phyloP scores from a whole-genome alignment of 257 asterid species.

The Plantago elongata region DNA sequence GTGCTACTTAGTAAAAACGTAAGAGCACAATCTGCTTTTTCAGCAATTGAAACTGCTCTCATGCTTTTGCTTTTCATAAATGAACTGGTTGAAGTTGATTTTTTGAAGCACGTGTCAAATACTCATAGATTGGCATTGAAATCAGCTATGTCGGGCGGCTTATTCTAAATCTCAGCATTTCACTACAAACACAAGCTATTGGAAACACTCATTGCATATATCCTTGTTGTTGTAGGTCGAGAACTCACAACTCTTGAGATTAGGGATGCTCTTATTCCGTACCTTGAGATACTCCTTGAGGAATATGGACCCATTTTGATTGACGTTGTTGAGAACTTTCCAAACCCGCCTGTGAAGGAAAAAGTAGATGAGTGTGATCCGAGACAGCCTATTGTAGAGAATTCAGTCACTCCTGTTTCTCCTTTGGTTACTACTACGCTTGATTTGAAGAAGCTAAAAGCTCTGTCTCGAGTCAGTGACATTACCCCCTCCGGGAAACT shows the following conservation, averaged over 20 bases:
- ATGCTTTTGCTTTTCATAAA: too few relatives aligned
- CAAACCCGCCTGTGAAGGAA: constrained; percentile 56
- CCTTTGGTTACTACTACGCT: constrained; percentile 33
- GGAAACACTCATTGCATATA: too few relatives aligned
- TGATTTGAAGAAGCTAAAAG: constrained; percentile 57
- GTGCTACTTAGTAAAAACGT: too few relatives aligned
- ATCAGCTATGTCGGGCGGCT: not conserved
- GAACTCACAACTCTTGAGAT: constrained; percentile 94
- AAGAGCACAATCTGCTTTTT: too few relatives aligned
- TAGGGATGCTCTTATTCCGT: constrained; percentile 83
- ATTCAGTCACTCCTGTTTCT: constrained; percentile 33
- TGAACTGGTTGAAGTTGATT: too few relatives aligned
- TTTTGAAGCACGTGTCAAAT: too few relatives aligned
- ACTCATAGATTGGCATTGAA: too few relatives aligned
- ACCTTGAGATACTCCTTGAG: constrained; percentile 66
- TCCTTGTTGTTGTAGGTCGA: constrained; percentile 46
- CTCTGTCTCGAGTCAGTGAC: constrained; percentile 77
- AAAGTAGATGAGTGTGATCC: constrained; percentile 36
- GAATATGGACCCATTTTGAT: constrained; percentile 61
- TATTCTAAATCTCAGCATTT: not conserved
- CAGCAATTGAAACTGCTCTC: too few relatives aligned
- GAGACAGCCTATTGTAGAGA: constrained; percentile 34
- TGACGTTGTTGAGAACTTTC: constrained; percentile 74
- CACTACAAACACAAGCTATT: constrained; percentile 1
- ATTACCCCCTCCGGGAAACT: constrained; percentile 58